Conservation (phyloP, 768 basidiomycete genomes). For the Suillus sp. region DNA sequence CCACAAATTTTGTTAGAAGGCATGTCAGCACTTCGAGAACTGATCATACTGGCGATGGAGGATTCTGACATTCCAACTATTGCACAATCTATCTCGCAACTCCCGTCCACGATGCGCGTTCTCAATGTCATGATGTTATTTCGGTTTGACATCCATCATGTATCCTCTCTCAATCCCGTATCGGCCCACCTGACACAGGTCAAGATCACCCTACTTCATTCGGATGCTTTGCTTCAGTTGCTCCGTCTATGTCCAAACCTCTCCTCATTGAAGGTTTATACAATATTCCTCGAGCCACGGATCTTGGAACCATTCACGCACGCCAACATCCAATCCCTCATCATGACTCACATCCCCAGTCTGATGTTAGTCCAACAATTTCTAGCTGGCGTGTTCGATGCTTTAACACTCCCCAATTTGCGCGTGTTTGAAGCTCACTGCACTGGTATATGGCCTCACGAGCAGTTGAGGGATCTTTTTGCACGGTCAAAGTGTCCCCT, state of each 20-base stretch:
- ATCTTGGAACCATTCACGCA: not conserved
- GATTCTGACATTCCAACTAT: too few species aligned
- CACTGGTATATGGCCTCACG: too few species aligned
- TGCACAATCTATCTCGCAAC: too few species aligned
- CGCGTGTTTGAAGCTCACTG: not conserved
- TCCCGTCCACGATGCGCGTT: too few species aligned
- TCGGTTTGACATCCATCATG: too few species aligned
- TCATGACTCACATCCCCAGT: fast-evolving
- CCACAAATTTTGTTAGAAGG: too few species aligned
- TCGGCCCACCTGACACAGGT: not conserved
- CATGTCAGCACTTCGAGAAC: not conserved
- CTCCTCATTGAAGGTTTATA: not conserved
- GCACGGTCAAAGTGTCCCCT: too few species aligned
- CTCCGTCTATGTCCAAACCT: not conserved
- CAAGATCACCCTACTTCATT: too few species aligned
- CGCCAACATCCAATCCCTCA: not conserved
- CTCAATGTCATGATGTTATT: too few species aligned
- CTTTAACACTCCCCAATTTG: not conserved
- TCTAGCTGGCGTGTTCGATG: not conserved
- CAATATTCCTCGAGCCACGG: fast-evolving
- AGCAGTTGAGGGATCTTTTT: too few species aligned
- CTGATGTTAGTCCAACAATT: too few species aligned
- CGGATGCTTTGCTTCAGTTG: not conserved
- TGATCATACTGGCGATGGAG: not conserved
- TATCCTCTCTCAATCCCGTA: too few species aligned